phyloP scores from a whole-genome alignment of 2,329 filamentous ascomycete genomes.

The Fusarium kyushuense region DNA sequence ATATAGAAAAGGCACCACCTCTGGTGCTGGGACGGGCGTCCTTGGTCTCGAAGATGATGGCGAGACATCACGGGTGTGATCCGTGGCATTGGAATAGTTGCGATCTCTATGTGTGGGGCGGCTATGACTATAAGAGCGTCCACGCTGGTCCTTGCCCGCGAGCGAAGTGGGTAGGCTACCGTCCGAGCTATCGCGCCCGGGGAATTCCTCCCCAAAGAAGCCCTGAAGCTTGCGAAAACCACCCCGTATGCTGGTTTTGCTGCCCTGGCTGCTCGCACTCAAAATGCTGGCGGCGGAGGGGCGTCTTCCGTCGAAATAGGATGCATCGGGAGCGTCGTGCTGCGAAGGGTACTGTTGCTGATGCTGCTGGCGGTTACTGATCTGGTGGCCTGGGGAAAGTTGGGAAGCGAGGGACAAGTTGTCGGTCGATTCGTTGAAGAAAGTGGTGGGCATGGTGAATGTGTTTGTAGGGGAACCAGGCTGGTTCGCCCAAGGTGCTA shows the following conservation, averaged over 20 bases:
- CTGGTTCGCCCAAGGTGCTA: conserved; percentile 69
- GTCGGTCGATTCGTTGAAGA: conserved; percentile 82
- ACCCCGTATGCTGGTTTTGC: conserved; percentile 77
- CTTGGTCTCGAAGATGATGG: conserved; percentile 81
- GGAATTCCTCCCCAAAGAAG: conserved; percentile 93
- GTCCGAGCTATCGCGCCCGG: conserved; percentile 79
- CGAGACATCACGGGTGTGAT: conserved; percentile 79
- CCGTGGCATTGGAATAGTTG: conserved; percentile 82
- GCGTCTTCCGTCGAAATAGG: conserved; percentile 79
- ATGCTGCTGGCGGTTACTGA: conserved; percentile 51
- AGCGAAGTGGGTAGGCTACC: conserved; percentile 68
- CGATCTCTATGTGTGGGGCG: conserved; percentile 74
- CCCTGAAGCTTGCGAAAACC: conserved; percentile 87
- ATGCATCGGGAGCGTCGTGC: conserved; percentile 71
- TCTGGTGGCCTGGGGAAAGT: conserved; percentile 75
- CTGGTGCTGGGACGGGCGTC: conserved; percentile 88
- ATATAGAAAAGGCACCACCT: conserved; percentile 97
- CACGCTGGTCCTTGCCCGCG: conserved; percentile 69
- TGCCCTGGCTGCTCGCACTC: conserved; percentile 86
- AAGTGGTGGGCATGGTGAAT: conserved; percentile 65
- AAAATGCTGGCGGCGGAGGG: conserved; percentile 87
- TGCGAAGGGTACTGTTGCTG: conserved; percentile 40
- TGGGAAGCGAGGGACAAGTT: conserved; percentile 72
- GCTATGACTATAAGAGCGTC: conserved; percentile 71
- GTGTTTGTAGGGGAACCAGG: conserved; percentile 55